Evolutionary conservation across 225 moss, liverwort and hornwort genomes (phyloP), one percentile per base, ranked within the genome.

Genomic region (Takakia lepidozioides): DNA sequence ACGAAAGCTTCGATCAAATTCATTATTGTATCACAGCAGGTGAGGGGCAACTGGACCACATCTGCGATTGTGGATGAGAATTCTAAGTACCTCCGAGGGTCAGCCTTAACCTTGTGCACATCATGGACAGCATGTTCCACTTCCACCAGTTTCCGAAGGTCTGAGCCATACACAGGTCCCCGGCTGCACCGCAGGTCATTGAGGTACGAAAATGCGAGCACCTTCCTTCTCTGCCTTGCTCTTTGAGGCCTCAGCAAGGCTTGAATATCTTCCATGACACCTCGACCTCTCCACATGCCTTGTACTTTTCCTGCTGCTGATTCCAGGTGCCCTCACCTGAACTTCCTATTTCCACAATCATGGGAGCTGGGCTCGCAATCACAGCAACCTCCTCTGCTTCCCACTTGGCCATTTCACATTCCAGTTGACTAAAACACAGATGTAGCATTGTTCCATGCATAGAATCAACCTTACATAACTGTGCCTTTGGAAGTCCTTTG

Each of bases 291-390:
- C 55, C 69, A 39, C 52, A 58, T 1, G 53, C 41, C 61, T 55
- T 66, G 34, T 46, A 51, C 18, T 46, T 73, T 29, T 43, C 60
- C 25, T 60, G 56, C 18, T 49, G 49, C 60, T 62, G 42, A 11
- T 38, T 59, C 95, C 95, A 95, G 38, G 59, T 82, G 66, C 90
- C 95, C 43, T 87, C 82, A 50, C 95, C 95, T 52, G 83, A 79
- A 21, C 90, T 90, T 67, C 81, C 73, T 19, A 95, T 63, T 54
- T 95, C 95, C 65, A 87, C 86, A 52, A 95, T 95, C 79, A 82
- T 16, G 9, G 72, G 48, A 38, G 62, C 72, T 61, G 86, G 69
- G 10, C 80, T 80, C 48, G 59, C 68, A 3, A 83, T 61, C 43
- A 39, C 38, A n/a, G 61, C 50, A 10, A 82, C 68, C 75, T 95